A percentile compares a stretch with the other conserved stretches of the same genome.
Conservation (phyloP, 2,329 filamentous ascomycete genomes). For the Diaporthe sp. region DNA sequence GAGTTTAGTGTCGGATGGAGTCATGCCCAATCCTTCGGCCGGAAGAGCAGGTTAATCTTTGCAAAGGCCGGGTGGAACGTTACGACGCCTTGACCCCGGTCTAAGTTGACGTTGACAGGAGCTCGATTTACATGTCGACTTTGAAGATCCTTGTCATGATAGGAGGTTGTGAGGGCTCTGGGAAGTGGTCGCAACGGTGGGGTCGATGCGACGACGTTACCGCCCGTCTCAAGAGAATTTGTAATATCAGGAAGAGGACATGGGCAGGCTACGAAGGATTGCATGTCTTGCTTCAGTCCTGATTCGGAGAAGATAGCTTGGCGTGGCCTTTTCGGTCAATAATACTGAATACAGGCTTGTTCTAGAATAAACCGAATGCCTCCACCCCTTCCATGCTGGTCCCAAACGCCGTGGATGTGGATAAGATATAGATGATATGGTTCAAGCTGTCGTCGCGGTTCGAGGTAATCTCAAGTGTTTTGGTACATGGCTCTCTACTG, state of each 20-base stretch:
- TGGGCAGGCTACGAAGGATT: not conserved
- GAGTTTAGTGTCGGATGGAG: no score
- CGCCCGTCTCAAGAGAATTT: not conserved
- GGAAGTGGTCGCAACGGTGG: not conserved
- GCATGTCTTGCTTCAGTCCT: not conserved
- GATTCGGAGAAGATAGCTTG: not conserved
- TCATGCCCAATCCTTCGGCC: not conserved
- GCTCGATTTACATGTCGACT: not conserved
- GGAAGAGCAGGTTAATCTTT: not conserved
- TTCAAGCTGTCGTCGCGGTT: slow-evolving; percentile 29
- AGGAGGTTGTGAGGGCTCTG: not conserved
- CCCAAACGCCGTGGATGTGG: slow-evolving; percentile 36
- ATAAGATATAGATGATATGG: slow-evolving; percentile 35
- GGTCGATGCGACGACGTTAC: not conserved
- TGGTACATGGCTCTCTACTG: slow-evolving; percentile 15
- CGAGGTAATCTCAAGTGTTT: slow-evolving; percentile 11
- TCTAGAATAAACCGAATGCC: slow-evolving; percentile 33
- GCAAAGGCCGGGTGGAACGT: not conserved
- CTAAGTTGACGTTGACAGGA: not conserved
- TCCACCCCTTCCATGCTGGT: slow-evolving; percentile 31
- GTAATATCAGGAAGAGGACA: not conserved
- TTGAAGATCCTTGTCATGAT: not conserved
- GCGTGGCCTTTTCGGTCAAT: slow-evolving; percentile 19
- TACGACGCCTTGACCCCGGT: not conserved
- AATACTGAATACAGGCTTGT: slow-evolving; percentile 28